Percentiles rank a stretch among this genome's conserved stretches.
phyloP scores from a whole-genome alignment of 768 basidiomycete genomes.

The Hemileccinum rubropunctum region DNA sequence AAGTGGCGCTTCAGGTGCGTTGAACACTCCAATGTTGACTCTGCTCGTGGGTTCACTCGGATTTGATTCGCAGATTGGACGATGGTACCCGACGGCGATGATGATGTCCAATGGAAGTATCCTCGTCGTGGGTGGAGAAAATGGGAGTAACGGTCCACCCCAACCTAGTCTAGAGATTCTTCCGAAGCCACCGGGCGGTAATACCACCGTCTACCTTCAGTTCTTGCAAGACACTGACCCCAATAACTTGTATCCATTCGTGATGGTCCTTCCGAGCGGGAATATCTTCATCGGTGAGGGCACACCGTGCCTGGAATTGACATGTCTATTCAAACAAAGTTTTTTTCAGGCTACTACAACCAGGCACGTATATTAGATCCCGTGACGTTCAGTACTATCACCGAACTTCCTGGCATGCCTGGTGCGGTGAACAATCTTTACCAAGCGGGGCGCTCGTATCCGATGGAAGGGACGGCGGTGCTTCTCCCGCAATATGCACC shows the following conservation, averaged over 20 bases:
- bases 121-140: slow-evolving; percentile 73
- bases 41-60: neutral
- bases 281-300: slow-evolving; percentile 65
- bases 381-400: slow-evolving; percentile 57
- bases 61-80: slow-evolving; percentile 42
- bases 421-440: slow-evolving; percentile 65
- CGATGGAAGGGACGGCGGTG: slow-evolving; percentile 68
- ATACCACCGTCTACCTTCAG: slow-evolving; percentile 58
- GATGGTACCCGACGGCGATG: slow-evolving; percentile 73
- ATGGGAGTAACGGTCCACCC: slow-evolving; percentile 62
- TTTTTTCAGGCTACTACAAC: slow-evolving; percentile 66
- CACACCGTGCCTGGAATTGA: neutral
- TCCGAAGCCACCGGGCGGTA: slow-evolving; percentile 62
- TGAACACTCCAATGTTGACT: too few relatives aligned
- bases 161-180: slow-evolving; percentile 71
- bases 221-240: slow-evolving; percentile 74
- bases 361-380: slow-evolving; percentile 76
- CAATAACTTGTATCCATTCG: slow-evolving; percentile 78
- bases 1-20: slow-evolving; percentile 59
- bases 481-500: slow-evolving; percentile 69
- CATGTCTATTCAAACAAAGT: neutral
- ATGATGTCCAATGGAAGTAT: slow-evolving; percentile 73
- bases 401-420: slow-evolving; percentile 66
- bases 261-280: slow-evolving; percentile 67
- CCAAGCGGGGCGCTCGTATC: slow-evolving; percentile 74